phyloP scores from a whole-genome alignment of 2,329 filamentous ascomycete species.

The Periglandula ipomoeae region DNA sequence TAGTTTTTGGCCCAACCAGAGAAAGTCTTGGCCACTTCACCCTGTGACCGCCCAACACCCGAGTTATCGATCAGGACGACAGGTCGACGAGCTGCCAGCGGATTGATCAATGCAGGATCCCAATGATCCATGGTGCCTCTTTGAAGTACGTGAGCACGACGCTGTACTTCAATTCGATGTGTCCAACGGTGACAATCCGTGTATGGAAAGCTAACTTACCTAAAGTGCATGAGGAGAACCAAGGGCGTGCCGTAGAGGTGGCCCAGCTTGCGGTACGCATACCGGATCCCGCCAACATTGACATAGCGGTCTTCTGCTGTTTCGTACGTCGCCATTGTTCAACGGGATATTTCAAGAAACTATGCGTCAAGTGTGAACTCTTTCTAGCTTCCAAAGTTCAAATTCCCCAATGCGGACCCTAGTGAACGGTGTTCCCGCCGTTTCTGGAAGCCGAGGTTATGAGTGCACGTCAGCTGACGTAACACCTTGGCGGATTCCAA shows the following conservation, averaged over 20 bases:
- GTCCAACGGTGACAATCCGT: background rate
- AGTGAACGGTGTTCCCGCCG: background rate
- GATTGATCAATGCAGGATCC: slow-evolving; percentile 36
- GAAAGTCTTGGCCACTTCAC: slow-evolving; percentile 27
- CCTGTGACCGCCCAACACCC: slow-evolving; percentile 36
- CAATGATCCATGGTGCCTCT: slow-evolving; percentile 30
- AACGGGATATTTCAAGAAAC: background rate
- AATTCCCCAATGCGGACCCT: background rate
- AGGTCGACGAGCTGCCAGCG: slow-evolving; percentile 29
- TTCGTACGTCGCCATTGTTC: slow-evolving; percentile 21
- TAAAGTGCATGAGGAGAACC: slow-evolving; percentile 22
- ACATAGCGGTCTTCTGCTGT: slow-evolving; percentile 19
- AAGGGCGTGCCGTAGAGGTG: slow-evolving; percentile 20
- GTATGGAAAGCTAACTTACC: slow-evolving; percentile 13
- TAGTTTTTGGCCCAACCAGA: slow-evolving; percentile 23
- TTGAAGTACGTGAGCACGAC: background rate
- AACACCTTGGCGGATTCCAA: background rate
- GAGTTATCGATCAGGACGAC: slow-evolving; percentile 38
- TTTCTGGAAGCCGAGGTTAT: background rate
- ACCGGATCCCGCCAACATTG: slow-evolving; percentile 20
- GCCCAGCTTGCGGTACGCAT: slow-evolving; percentile 24
- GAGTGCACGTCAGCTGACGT: background rate
- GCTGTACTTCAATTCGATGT: background rate
- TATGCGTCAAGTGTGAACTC: background rate
- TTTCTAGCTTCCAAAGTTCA: background rate